Evolutionary conservation across 2,329 filamentous ascomycete genomes (phyloP), one percentile per base, ranked within the genome.

Genomic region (Pyrenochaeta sp.): DNA sequence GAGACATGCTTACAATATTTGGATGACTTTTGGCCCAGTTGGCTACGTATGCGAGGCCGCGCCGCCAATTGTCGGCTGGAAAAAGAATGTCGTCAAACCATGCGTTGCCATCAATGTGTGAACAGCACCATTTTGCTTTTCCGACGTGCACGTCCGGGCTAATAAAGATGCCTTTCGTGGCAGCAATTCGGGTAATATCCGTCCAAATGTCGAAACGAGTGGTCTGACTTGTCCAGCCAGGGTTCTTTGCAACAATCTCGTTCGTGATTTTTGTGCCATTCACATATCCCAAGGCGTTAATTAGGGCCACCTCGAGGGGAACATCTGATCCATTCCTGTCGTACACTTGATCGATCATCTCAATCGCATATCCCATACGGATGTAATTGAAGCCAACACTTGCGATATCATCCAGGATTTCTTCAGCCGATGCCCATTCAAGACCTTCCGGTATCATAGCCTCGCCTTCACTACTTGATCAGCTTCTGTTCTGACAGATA

Each of bases 341-440:
- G 48, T 77, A 76, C 19, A 80, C 77, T 45, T 80, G 75, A 52
- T 80, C 78, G 22, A 80, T 67, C 71, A 78, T 76, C 52, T 80
- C 76, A 46, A 78, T 79, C 13, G 78, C 77, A 50, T 79, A 81
- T 0, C 78, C 79, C 61, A 80, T 72, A 46, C 86, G 85, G 42
- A 88, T 85, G 74, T 85, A 87, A 78, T 88, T 88, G 80, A 87
- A 88, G 42, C 84, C 84, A 51, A 83, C 79, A 30, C 72, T 67
- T 40, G 78, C 76, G 65, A 88, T 83, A 77, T 84, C 85, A 65
- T 79, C 74, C 58, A 83, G 81, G 40, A 88, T 82, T 56, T 75
- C 73, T 62, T 81, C 78, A 19, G 86, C 72, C 2, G 84, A 77
- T 61, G 86, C 82, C 75, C 82, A 82, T 74, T 87, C 81, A 27